Base-by-base conservation (phyloP, 192 early-diverging fungal species). In the Blastocladiella britannica region DNA sequence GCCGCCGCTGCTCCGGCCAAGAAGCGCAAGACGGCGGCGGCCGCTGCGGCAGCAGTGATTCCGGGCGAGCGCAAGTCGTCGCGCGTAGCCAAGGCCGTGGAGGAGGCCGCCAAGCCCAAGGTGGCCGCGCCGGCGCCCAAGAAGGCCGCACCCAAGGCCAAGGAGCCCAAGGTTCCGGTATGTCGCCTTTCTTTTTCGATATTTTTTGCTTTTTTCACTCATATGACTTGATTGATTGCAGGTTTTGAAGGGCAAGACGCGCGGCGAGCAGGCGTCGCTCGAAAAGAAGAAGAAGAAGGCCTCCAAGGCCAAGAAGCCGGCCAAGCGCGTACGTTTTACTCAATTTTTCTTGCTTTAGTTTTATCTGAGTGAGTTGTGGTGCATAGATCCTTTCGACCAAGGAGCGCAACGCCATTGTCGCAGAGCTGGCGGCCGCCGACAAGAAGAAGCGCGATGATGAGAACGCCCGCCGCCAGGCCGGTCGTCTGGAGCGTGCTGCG, bases 401-500 rank as follows among this genome's bases (percentile, higher is more conserved):
- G 7, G 51, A 60, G 27, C 30, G 25, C 59, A 53, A 64, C 53
- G 30, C 22, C n/a, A 27, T 56, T 8, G 53, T 62, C 4, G 60
- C 56, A 55, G 58, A 18, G 26, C 47, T 30, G 15, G 56, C 23
- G 12, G 56, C 27, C 25, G n/a, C 7, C 8, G n/a, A 55, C 12
- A 27, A 25, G 4, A 53, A 62, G 23, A n/a, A 62, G n/a, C 15
- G n/a, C 7, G 53, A 6, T 26, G 55, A 22, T 51, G 53, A 54
- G 53, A 25, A 55, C n/a, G 28, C 0, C 3, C 27, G 15, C 5
- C 64, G 22, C 20, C 22, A 55, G 53, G 52, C 25, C 8, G 25
- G 4, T 7, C 59, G 37, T 23, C 27, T 22, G 22, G 61, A 63
- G 43, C 25, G 25, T n/a, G n/a, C 26, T 9, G 55, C 55, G 1